Evolutionary conservation across 75 land plant species (phyloP).

Genomic region (Picea glauca): DNA sequence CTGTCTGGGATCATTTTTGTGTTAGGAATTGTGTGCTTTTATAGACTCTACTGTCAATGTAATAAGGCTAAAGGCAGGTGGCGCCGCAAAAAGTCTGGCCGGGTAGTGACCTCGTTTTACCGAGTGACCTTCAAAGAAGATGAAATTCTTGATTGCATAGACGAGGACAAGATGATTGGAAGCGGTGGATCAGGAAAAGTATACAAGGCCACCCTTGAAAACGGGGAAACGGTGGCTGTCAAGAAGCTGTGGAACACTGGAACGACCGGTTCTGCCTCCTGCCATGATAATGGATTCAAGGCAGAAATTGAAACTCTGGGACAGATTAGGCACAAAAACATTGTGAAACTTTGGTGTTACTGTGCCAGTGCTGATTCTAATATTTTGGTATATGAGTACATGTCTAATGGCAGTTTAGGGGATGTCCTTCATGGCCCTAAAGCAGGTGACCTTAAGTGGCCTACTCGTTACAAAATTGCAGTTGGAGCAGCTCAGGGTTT

Average conservation of each 20-base stretch:
- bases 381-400: constrained; percentile 86
- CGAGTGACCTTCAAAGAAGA: constrained; percentile 14
- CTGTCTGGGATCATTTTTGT: constrained; percentile 41
- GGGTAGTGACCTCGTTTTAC: not conserved
- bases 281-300: constrained; percentile 63
- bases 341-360: constrained; percentile 80
- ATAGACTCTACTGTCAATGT: constrained; percentile 17
- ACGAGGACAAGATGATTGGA: constrained; percentile 25
- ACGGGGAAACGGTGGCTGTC: constrained; percentile 18
- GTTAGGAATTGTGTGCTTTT: constrained; percentile 40
- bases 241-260: constrained; percentile 26
- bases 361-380: constrained; percentile 49
- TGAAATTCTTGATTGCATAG: constrained; percentile 16
- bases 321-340: constrained; percentile 82
- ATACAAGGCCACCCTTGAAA: constrained; percentile 10
- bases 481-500: constrained; percentile 82
- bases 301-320: constrained; percentile 85
- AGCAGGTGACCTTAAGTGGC: constrained; percentile 57
- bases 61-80: constrained; percentile 22
- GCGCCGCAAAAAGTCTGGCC: not conserved
- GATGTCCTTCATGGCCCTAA: constrained; percentile 65
- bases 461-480: constrained; percentile 62
- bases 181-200: constrained; percentile 30
- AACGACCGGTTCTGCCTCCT: constrained; percentile 32
- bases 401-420: constrained; percentile 89